Evolutionary conservation across 805 yeast species (phyloP), one percentile per base, ranked within the genome.

Genomic region (Nakazawaea ernobii): DNA sequence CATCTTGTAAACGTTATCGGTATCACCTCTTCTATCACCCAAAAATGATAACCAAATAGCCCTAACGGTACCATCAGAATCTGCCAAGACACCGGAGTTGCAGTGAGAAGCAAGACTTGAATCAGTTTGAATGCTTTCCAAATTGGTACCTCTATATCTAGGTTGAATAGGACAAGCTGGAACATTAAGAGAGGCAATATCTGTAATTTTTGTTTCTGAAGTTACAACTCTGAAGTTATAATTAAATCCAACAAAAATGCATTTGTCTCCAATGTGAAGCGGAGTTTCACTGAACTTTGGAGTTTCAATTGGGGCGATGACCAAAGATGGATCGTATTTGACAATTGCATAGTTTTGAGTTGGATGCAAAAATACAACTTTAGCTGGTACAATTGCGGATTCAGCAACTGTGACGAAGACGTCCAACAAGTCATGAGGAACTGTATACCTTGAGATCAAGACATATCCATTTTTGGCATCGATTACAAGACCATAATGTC

Each of bases 1-100:
- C 73, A 86, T 80, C 48, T 80, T 69, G 62, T 82, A 84, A 51
- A 79, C 72, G 26, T 80, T 74, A 53, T 86, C 94, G 13, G 75
- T 71, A 43, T 79, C 80, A 39, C 75, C 74, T 37, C 69, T 72
- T 42, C 80, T 75, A 54, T 87, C 96, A 14, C 95, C 96, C 45
- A 89, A 71, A 61, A 79, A 89, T 1, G 92, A 76, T 52, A 90
- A 63, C 97, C 97, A 91, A 48, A 91, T 67, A 0, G 94, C 95
- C 52, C 92, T 76, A 10, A 91, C 77, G 0, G 82, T 76, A 10
- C 97, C 97, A 57, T 84, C 86, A 37, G 73, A 64, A 60, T 86
- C 90, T 4, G 86, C 83, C 38, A 91, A 64, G 3, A 89, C 75
- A 55, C 97, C 97, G 3, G 94, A 77, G 27, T 77, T 78, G 65